phyloP scores from a whole-genome alignment of 2,329 filamentous ascomycete genomes.

The Madurella fahalii region DNA sequence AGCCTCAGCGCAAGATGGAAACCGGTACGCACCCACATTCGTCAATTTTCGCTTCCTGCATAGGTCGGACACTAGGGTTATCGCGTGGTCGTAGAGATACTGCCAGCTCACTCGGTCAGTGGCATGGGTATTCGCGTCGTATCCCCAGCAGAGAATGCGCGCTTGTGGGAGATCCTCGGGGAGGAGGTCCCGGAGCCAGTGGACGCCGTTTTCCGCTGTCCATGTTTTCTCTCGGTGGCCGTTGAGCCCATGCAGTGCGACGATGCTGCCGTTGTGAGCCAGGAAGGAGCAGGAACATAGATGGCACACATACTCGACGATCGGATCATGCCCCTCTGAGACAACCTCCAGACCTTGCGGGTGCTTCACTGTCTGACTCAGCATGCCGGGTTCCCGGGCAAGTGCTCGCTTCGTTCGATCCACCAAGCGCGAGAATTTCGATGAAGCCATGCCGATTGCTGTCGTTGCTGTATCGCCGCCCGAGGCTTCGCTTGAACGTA shows the following conservation, averaged over 20 bases:
- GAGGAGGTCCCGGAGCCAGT: slow-evolving; percentile 66
- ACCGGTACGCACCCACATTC: slow-evolving; percentile 4
- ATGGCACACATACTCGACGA: too few species aligned
- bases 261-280: slow-evolving; percentile 37
- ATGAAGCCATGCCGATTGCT: too few species aligned
- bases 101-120: slow-evolving; percentile 24
- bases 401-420: too few species aligned
- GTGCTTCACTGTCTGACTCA: too few species aligned
- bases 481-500: too few species aligned
- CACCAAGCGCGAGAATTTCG: too few species aligned
- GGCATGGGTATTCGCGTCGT: slow-evolving; percentile 61
- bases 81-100: slow-evolving; percentile 34
- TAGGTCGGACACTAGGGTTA: slow-evolving; percentile 32
- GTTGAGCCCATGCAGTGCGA: slow-evolving; percentile 67
- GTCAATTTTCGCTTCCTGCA: slow-evolving; percentile 28
- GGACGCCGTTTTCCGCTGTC: slow-evolving; percentile 51
- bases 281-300: background rate
- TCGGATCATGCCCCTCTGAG: too few species aligned
- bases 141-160: slow-evolving; percentile 66
- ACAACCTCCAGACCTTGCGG: too few species aligned
- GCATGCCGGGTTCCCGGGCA: too few species aligned
- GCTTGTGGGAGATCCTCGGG: slow-evolving; percentile 52
- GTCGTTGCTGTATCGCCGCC: too few species aligned
- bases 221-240: slow-evolving; percentile 62
- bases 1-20: slow-evolving; percentile 6